phyloP scores from a whole-genome alignment of 148 eudicot genomes.

The Heliamphora exappendiculata region DNA sequence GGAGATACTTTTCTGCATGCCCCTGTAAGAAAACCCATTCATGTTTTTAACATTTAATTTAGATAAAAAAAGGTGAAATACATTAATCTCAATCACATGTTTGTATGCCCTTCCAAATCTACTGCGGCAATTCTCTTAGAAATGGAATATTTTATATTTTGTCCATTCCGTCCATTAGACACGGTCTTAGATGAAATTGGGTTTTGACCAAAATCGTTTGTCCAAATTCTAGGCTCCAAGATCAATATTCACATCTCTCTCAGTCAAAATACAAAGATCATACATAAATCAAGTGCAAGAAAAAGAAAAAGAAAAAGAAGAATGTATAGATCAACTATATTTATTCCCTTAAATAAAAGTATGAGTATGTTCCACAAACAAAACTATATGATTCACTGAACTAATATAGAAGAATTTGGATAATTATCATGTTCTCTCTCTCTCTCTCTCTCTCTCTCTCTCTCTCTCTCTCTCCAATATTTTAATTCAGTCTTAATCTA shows the following conservation, averaged over 20 bases:
- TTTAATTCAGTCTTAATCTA: too few relatives aligned
- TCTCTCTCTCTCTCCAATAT: too few relatives aligned
- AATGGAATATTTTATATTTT: background rate
- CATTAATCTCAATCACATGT: background rate
- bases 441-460: too few relatives aligned
- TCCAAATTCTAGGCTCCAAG: background rate
- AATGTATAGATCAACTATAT: too few relatives aligned
- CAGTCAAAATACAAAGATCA: too few relatives aligned
- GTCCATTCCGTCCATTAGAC: background rate
- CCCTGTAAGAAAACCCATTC: conserved; percentile 6
- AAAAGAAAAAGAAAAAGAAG: background rate
- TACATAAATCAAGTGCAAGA: background rate
- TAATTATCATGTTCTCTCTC: too few relatives aligned
- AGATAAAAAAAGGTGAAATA: background rate
- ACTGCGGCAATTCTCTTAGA: background rate
- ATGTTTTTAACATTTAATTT: background rate
- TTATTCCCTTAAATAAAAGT: too few relatives aligned
- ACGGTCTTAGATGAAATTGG: background rate
- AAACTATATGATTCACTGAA: background rate
- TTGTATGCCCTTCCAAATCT: background rate
- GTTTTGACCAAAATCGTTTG: background rate
- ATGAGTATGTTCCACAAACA: background rate
- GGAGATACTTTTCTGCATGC: conserved; percentile 10
- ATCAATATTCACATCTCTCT: background rate
- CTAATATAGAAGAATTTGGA: background rate